phyloP scores from a whole-genome alignment of 176 grass and related monocot genomes.

The Bromus sterilis region DNA sequence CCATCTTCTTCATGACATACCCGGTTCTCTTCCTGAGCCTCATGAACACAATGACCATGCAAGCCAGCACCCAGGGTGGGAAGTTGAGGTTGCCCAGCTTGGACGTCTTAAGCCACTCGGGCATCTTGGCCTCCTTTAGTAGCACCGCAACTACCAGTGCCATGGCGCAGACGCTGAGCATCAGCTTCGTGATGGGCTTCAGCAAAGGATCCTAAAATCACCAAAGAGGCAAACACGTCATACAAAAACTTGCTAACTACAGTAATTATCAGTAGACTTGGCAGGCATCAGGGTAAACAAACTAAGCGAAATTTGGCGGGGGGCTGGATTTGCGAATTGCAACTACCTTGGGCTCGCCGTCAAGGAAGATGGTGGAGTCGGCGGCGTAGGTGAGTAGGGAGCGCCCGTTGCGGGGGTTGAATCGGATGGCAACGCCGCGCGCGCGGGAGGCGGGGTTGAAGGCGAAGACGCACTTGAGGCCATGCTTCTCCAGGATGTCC shows the following conservation, averaged over 20 bases:
- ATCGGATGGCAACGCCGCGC: slow-evolving; percentile 72
- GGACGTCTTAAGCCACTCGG: slow-evolving; percentile 53
- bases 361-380: slow-evolving; percentile 55
- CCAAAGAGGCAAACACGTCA: neutral
- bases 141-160: slow-evolving; percentile 42
- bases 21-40: slow-evolving; percentile 83
- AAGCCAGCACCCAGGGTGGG: slow-evolving; percentile 91
- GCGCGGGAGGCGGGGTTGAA: slow-evolving; percentile 50
- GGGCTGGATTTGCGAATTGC: neutral
- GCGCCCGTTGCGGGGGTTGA: slow-evolving; percentile 67
- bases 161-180: slow-evolving; percentile 45
- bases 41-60: slow-evolving; percentile 64
- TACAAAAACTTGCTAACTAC: neutral
- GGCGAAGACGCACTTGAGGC: slow-evolving; percentile 76
- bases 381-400: slow-evolving; percentile 69
- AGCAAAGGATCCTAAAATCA: slow-evolving; percentile 70
- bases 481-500: slow-evolving; percentile 79
- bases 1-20: slow-evolving; percentile 77
- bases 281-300: neutral
- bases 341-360: slow-evolving; percentile 90
- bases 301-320: neutral
- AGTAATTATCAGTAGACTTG: neutral
- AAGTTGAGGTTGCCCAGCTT: slow-evolving; percentile 43
- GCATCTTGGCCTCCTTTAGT: slow-evolving; percentile 61
- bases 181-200: slow-evolving; percentile 80